Evolutionary conservation across 306 rosid species (phyloP), one percentile per base, ranked within the genome.

Genomic region (Arachis hypogaea): DNA sequence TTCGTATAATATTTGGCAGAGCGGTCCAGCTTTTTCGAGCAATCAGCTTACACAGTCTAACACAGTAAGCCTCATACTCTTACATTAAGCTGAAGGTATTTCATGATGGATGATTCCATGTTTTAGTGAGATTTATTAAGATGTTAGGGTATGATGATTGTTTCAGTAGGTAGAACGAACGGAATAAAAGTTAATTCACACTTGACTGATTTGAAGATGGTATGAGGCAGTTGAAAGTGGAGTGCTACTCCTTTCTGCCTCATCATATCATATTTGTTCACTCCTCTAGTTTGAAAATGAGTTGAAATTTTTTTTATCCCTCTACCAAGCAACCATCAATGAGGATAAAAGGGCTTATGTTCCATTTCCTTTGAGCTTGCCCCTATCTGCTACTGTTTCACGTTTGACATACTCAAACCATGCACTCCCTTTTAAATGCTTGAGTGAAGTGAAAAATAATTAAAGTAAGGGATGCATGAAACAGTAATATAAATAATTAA

Each of bases 1-100:
- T 77, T 86, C 85, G 0, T 84, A 82, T 56, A 88, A 82, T 72
- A n/a, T 73, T 80, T 49, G 89, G 10, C 86, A 70, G 3, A 69
- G 75, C 66, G 79, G 76, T 7, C 14, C 45, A 5, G 6, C 47
- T 59, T 80, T 82, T 75, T 52, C 88, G 22, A 65, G 61, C 51
- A 78, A 67, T 61, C 90, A 80, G 71, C 83, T 2, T 33, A 33
- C 38, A 33, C 38, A 33, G 28, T 22, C 89, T 36, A 76, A 46
- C 72, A n/a, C 11, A 11, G 93, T 84, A 78, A 81, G 82, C 16
- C 56, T 77, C 49, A 0, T 56, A 41, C 68, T 63, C 29, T 59
- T 44, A 45, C 8, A 36, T 47, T 56, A 33, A 50, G 43, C 18
- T 70, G 68, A 47, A 61, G 57, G n/a, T 52, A 54, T 62, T 22